Evolutionary conservation across 2,329 filamentous ascomycete species (phyloP).

Genomic region (Penicillium brevicompactum): DNA sequence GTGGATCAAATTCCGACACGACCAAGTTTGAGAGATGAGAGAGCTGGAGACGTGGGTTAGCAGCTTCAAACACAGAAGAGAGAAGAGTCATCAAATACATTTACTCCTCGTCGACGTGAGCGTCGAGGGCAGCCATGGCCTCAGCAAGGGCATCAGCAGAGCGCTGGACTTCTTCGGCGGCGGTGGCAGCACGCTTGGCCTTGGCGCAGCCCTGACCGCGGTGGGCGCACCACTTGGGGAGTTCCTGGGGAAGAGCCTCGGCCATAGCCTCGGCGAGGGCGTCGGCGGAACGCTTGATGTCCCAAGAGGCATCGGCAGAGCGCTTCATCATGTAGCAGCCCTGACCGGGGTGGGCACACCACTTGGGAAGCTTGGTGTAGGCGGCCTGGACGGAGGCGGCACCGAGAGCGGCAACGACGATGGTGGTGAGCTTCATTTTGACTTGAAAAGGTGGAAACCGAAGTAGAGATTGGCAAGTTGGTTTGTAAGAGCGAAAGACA

Average conservation of each 20-base stretch:
- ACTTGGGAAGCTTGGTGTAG: constrained; percentile 25
- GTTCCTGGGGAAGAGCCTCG: constrained; percentile 33
- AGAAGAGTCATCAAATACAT: constrained; percentile 12
- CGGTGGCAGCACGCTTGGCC: constrained; percentile 65
- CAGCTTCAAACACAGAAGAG: background rate
- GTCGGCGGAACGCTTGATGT: constrained; percentile 35
- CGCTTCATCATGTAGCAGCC: constrained; percentile 33
- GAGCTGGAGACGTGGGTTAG: background rate
- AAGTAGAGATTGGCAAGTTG: constrained; percentile 12
- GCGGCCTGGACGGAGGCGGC: constrained; percentile 38
- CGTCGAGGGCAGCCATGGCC: constrained; percentile 35
- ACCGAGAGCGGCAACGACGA: constrained; percentile 46
- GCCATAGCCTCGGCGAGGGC: constrained; percentile 37
- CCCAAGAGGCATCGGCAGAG: constrained; percentile 23
- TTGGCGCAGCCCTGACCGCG: constrained; percentile 54
- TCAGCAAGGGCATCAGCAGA: constrained; percentile 35
- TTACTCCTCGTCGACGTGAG: constrained; percentile 24
- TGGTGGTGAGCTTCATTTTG: constrained; percentile 53
- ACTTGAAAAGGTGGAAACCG: constrained; percentile 15
- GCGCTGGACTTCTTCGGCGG: constrained; percentile 57
- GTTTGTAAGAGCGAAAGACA: constrained; percentile 8
- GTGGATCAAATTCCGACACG: background rate
- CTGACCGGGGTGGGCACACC: constrained; percentile 34
- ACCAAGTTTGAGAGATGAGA: background rate
- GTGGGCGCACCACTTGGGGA: constrained; percentile 36